Base-by-base conservation (phyloP, 225 moss, liverwort and hornwort species). In the Sphagnum contortum region DNA sequence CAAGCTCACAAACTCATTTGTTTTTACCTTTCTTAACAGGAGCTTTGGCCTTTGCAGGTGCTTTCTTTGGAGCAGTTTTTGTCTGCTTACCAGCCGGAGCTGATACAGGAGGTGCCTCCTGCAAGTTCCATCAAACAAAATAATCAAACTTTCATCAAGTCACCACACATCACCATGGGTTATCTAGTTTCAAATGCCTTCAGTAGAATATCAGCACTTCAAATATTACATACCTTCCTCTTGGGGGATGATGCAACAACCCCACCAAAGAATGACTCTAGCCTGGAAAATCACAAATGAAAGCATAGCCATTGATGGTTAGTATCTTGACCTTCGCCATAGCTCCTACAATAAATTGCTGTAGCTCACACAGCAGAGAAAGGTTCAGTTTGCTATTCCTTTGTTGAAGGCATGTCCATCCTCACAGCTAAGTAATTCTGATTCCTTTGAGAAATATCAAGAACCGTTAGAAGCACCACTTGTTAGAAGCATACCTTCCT, bases 181-280 rank as follows among this genome's bases (percentile, higher is more conserved):
- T 29, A 29, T 0, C 29, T 29, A 29, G 29, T 29, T 29, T 29
- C 29, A 29, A 29, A 29, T 29, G 29, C 29, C 29, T 29, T 29
- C 29, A 29, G 29, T 29, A 29, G 29, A 29, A 29, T 1, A 29
- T 29, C 29, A 52, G 52, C 52, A 9, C 52, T 52, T 0, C 7
- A 2, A 6, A 52, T 5, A 9, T 6, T 52, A 4, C 48, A 58
- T 12, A 84, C 84, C 78, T 85, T 85, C 71, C 84, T 85, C 67
- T 85, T 85, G 56, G 60, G 11, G 53, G 76, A 71, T 62, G 81
- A 81, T 57, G 81, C 53, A 49, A 65, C 67, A 50, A 81, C 78
- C 60, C 76, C 69, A 51, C 84, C 84, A 59, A 85, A 85, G 65
- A 85, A 85, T 65, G 79, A 80, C 69, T 85, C 84, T 5, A 85